Evolutionary conservation across 2,329 filamentous ascomycete species (phyloP), one percentile per base, ranked within the genome.

Genomic region (Alternaria viburni): DNA sequence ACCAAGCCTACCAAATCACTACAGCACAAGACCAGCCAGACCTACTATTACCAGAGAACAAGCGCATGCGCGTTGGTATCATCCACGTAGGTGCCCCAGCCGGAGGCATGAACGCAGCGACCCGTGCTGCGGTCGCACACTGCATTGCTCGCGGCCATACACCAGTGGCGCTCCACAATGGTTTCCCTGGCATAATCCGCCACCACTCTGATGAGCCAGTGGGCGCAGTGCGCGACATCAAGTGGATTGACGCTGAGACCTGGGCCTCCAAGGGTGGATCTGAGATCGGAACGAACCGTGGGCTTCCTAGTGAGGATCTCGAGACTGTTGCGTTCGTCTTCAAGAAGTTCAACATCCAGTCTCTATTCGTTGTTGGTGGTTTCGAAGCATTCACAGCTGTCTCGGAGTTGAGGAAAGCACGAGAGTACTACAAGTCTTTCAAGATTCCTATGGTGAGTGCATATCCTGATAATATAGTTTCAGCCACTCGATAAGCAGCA

Each of bases 241-340:
- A 90, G 70, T 99, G 96, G 96, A 87, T 98, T 19, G 96, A 98
- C 77, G 93, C 96, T 6, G 95, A 98, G 78, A 86, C 89, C 65
- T 99, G 96, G 96, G 93, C 95, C 13, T 97, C 93, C 82, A 95
- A 93, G 82, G 96, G 96, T 77, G 96, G 96, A 65, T 98, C 94
- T 2, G 96, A 99, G 80, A 98, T 99, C 74, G 96, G 96, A 71
- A 99, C 95, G 25, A 99, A 99, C 85, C 92, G 96, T 74, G 93
- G 93, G 75, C 88, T 98, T 30, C 96, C 96, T 6, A 89, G 88
- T 19, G 94, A 97, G 74, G 94, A 96, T 71, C 90, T 97, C 81
- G 90, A 92, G 71, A 88, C 87, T 49, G 92, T 96, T 25, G 94
- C 95, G 32, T 88, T 89, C 72, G 90, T 95, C 68, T 93, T 99